Conservation (phyloP, 2,329 filamentous ascomycete genomes). For the Penicillium sp. region DNA sequence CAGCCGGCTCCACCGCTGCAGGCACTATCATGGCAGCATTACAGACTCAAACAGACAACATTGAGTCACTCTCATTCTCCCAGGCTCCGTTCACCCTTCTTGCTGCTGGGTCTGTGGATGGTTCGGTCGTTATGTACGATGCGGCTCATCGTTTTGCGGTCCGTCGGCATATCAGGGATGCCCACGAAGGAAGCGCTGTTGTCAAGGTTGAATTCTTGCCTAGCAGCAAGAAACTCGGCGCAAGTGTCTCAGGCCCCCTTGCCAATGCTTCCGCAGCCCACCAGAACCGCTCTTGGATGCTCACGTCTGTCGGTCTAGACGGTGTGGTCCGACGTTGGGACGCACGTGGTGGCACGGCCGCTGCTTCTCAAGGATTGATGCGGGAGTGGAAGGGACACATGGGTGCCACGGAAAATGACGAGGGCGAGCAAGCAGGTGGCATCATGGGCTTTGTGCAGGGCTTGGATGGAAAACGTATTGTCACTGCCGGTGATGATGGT, state of each 20-base stretch:
- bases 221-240: slow-evolving; percentile 39
- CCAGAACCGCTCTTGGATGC: slow-evolving; percentile 58
- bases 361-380: slow-evolving; percentile 66
- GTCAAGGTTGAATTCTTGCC: slow-evolving; percentile 86
- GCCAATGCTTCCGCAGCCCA: slow-evolving; percentile 23
- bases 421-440: slow-evolving; percentile 76
- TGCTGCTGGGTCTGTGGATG: slow-evolving; percentile 63
- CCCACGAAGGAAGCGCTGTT: slow-evolving; percentile 83
- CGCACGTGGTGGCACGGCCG: slow-evolving; percentile 63
- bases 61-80: slow-evolving; percentile 71
- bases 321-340: slow-evolving; percentile 91
- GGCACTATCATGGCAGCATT: slow-evolving; percentile 78
- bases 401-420: slow-evolving; percentile 44
- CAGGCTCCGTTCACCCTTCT: slow-evolving; percentile 59
- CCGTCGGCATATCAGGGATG: slow-evolving; percentile 75
- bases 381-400: slow-evolving; percentile 87
- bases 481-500: slow-evolving; percentile 87
- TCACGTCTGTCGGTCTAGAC: slow-evolving; percentile 90
- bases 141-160: slow-evolving; percentile 80
- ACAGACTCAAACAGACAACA: slow-evolving; percentile 72
- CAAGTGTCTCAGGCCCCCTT: slow-evolving; percentile 23
- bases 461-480: slow-evolving; percentile 68
- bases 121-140: slow-evolving; percentile 80
- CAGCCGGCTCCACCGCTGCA: slow-evolving; percentile 45
- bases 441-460: slow-evolving; percentile 86